Conservation (phyloP, 768 basidiomycete species). For the Mrakia gelida region DNA sequence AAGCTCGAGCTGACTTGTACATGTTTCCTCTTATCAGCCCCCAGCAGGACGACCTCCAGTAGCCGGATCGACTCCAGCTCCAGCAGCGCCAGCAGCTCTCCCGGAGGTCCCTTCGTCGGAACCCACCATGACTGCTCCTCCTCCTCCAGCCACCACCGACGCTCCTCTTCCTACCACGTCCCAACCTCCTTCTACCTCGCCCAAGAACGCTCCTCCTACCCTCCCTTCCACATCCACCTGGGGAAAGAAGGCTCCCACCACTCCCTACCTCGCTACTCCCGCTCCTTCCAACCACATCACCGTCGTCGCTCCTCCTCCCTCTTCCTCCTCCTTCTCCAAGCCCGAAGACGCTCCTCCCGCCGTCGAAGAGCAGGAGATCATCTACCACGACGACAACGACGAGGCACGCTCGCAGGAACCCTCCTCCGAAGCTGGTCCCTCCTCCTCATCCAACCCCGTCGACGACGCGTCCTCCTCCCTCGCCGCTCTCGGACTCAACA, state of each 20-base stretch:
- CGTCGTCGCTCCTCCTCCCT: neutral
- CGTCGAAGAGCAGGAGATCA: constrained; percentile 25
- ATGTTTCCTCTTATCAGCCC: neutral
- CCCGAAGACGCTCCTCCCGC: constrained; percentile 15
- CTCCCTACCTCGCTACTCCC: constrained; percentile 5
- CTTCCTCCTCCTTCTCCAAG: neutral
- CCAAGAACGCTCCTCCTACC: constrained; percentile 16
- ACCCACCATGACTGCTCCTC: neutral
- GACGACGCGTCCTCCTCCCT: constrained; percentile 26
- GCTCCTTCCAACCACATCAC: constrained; percentile 1
- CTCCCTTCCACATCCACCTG: constrained; percentile 18
- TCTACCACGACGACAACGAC: constrained; percentile 42
- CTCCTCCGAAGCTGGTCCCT: constrained; percentile 33
- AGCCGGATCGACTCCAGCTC: constrained; percentile 8
- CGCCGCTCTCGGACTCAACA: constrained; percentile 43
- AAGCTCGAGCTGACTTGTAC: neutral
- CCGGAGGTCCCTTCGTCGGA: neutral
- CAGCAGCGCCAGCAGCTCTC: neutral
- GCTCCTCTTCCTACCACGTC: constrained; percentile 4
- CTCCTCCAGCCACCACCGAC: neutral
- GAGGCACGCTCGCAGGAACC: constrained; percentile 45
- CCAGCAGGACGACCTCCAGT: constrained; percentile 25
- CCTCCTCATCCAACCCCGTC: constrained; percentile 13
- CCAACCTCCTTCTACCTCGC: constrained; percentile 9
- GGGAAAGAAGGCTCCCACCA: constrained; percentile 9